Evolutionary conservation across 2,329 filamentous ascomycete genomes (phyloP).

Genomic region (Hypoxylon sp.): DNA sequence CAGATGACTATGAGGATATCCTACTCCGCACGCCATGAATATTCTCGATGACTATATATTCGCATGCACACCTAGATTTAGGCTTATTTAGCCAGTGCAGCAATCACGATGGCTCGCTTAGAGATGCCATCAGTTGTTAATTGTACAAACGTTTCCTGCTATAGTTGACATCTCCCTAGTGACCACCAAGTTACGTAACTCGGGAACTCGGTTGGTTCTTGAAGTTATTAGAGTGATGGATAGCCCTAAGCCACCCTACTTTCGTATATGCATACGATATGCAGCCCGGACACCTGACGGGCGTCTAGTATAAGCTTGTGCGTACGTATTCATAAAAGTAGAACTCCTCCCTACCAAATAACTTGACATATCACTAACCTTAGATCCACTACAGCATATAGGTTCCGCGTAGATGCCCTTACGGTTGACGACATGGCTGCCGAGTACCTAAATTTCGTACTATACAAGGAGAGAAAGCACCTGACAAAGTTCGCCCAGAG

Average conservation of each 20-base stretch:
- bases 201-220: neutral
- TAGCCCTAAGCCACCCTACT: neutral
- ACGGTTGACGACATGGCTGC: neutral
- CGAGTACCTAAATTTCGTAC: neutral
- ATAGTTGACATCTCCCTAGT: neutral
- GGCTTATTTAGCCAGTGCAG: constrained; percentile 7
- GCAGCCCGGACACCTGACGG: neutral
- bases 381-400: neutral
- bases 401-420: neutral
- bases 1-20: constrained; percentile 23
- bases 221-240: neutral
- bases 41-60: constrained; percentile 15
- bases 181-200: neutral
- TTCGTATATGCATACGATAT: neutral
- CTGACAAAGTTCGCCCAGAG: neutral
- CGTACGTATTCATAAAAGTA: neutral
- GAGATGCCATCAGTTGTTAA: neutral
- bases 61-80: constrained; percentile 21
- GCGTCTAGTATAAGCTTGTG: neutral
- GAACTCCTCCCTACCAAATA: neutral
- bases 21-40: neutral
- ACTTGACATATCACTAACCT: neutral
- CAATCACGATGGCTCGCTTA: neutral
- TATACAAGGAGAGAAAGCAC: neutral
- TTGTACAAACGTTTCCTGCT: neutral